Base-by-base conservation (phyloP, 169 alveolate species). In the Cryptosporidium ubiquitum region DNA sequence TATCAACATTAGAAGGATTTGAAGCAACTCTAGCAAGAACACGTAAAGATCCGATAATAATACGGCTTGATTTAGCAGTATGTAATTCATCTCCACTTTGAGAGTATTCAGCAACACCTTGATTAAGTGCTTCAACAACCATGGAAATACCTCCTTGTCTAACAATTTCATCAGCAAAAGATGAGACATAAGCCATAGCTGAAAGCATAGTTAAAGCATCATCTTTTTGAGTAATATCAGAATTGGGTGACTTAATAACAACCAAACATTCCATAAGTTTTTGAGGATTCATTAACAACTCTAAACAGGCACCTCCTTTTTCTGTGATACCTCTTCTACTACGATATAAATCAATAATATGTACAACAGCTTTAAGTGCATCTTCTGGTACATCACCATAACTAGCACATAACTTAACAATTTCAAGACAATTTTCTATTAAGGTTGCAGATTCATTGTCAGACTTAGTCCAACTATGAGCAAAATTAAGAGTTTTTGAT, bases 101-200 rank as follows among this genome's bases (percentile, higher is more conserved):
- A 58, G 93, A 96, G 84, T 93, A 84, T 75, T 95, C 96, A 26
- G 92, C 79, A 55, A 94, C 91, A 85, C 96, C 96, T 69, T 95
- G 95, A 79, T 95, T 95, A 55, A 96, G 91, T 58, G 96, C 92
- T 73, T 96, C 97, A 16, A 96, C 92, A 60, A 96, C 92, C 71
- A 96, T 85, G 6, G 96, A 96, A 51, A 95, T 86, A 61, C 96
- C 98, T 35, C 98, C 98, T 31, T 95, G 95, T 89, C 95, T 85
- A 42, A 95, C 98, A 35, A 96, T 93, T 91, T 95, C 96, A 64
- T 95, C 97, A 42, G 98, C 94, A 61, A 94, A 93, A 3, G 97
- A 94, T 5, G 98, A 93, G 35, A 96, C 95, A 92, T 96, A 96
- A 0, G 98, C 96, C 94, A 96, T 95, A 16, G 97, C 95, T 39